Percentiles rank a stretch among this genome's conserved stretches.
Conservation (phyloP, 2,329 filamentous ascomycete species). For the Akanthomyces muscarius region DNA sequence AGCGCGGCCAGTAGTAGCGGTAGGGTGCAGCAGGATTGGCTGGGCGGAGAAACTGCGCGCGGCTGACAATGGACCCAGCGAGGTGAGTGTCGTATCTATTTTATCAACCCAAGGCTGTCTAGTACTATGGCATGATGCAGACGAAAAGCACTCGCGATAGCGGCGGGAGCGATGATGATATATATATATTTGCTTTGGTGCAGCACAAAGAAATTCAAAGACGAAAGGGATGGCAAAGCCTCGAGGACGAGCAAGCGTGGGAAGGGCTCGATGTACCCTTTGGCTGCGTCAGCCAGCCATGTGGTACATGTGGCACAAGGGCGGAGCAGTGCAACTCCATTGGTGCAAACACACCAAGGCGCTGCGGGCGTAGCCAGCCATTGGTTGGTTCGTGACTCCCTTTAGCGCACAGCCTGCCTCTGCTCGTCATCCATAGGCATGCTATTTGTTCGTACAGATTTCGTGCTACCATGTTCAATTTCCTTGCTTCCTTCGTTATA, state of each 20-base stretch:
- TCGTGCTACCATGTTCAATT: not conserved
- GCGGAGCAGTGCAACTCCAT: not conserved
- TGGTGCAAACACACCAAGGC: not conserved
- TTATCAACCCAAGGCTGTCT: not conserved
- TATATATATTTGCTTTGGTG: not conserved
- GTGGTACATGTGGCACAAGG: not conserved
- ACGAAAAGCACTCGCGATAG: not conserved
- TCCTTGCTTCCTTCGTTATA: too few species aligned
- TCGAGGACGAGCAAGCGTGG: not conserved
- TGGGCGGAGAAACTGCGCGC: conserved; percentile 14
- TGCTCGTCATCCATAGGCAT: not conserved
- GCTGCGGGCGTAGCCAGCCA: not conserved
- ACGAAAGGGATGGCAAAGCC: not conserved
- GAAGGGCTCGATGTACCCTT: not conserved
- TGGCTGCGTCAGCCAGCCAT: not conserved
- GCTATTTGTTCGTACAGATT: not conserved
- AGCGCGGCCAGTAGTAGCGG: not conserved
- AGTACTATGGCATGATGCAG: not conserved
- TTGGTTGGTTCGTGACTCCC: not conserved
- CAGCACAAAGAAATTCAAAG: not conserved
- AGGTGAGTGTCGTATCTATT: not conserved
- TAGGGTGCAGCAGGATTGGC: not conserved
- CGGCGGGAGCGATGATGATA: not conserved
- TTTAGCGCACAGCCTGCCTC: not conserved
- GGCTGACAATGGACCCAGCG: conserved; percentile 13